Conservation (phyloP, 2,329 filamentous ascomycete species). For the Ceratocystis albifundus region DNA sequence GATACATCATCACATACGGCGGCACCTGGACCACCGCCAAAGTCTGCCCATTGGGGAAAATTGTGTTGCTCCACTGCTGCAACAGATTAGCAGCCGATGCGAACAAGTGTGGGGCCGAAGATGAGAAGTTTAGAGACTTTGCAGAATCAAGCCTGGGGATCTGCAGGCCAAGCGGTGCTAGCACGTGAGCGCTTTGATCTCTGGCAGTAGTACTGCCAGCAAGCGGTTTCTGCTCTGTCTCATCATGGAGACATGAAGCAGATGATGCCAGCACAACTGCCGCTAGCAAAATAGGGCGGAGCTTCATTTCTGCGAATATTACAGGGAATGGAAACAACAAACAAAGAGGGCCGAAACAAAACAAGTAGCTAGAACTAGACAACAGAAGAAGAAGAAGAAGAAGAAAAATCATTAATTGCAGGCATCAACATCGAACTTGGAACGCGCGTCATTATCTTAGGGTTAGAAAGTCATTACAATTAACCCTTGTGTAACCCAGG, state of each 20-base stretch:
- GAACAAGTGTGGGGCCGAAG: constrained; percentile 38
- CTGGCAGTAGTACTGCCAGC: neutral
- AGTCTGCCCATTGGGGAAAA: constrained; percentile 40
- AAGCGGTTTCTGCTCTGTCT: neutral
- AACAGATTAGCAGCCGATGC: constrained; percentile 37
- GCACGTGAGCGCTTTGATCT: neutral
- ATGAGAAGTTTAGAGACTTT: constrained; percentile 36
- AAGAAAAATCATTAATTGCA: no score
- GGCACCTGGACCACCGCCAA: constrained; percentile 38
- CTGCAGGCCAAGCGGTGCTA: neutral
- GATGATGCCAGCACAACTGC: neutral
- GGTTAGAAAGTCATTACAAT: neutral
- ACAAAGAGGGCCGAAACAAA: no score
- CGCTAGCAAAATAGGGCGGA: neutral
- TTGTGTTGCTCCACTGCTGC: constrained; percentile 41
- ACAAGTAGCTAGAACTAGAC: no score
- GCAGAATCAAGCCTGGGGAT: constrained; percentile 25
- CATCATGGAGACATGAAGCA: neutral
- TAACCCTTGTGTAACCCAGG: no score
- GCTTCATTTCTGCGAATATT: neutral
- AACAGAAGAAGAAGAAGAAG: no score
- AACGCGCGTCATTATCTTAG: neutral
- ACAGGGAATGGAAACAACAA: neutral
- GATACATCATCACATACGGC: constrained; percentile 39
- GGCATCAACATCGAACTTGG: no score